phyloP scores from a whole-genome alignment of 1,284 basidiomycete genomes.

The Gomphus bonarii region DNA sequence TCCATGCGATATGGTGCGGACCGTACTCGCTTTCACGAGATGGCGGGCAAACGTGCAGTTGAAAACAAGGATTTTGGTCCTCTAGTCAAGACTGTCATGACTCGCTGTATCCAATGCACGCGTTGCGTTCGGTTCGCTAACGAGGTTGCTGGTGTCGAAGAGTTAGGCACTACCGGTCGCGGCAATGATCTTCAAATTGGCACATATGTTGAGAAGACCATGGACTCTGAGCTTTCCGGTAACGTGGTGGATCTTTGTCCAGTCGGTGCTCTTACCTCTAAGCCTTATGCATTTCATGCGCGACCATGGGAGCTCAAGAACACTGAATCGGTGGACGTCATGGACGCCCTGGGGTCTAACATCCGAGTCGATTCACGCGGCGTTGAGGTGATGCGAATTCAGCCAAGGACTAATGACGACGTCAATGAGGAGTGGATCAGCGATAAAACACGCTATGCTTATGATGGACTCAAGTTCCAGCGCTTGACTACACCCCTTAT shows the following conservation, averaged over 20 bases:
- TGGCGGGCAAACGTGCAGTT: constrained; percentile 93
- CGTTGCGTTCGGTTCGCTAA: constrained; percentile 99
- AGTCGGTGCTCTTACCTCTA: constrained; percentile 95
- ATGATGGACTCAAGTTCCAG: constrained; percentile 94
- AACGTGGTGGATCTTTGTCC: constrained; percentile 97
- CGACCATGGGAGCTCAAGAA: constrained; percentile 99
- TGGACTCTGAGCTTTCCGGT: constrained; percentile 96
- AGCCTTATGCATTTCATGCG: constrained; percentile 96
- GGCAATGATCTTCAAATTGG: constrained; percentile 99
- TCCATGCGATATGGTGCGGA: constrained; percentile 99
- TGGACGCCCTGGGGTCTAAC: constrained; percentile 97
- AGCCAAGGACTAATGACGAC: constrained; percentile 94
- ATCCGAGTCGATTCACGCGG: constrained; percentile 96
- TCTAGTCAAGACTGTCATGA: constrained; percentile 99
- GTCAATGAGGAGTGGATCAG: constrained; percentile 99
- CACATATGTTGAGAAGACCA: constrained; percentile 95
- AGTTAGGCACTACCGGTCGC: constrained; percentile 92
- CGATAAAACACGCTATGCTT: constrained; percentile 97
- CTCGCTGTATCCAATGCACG: constrained; percentile 98
- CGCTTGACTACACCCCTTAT: constrained; percentile 89
- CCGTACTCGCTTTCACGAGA: constrained; percentile 96
- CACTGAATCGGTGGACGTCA: constrained; percentile 95
- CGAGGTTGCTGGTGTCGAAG: constrained; percentile 97
- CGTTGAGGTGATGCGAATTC: constrained; percentile 94
- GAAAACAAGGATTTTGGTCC: constrained; percentile 99